A percentile compares a stretch with the other conserved stretches of the same genome.
Conservation (phyloP, 306 rosid genomes). For the Begonia peltatifolia region DNA sequence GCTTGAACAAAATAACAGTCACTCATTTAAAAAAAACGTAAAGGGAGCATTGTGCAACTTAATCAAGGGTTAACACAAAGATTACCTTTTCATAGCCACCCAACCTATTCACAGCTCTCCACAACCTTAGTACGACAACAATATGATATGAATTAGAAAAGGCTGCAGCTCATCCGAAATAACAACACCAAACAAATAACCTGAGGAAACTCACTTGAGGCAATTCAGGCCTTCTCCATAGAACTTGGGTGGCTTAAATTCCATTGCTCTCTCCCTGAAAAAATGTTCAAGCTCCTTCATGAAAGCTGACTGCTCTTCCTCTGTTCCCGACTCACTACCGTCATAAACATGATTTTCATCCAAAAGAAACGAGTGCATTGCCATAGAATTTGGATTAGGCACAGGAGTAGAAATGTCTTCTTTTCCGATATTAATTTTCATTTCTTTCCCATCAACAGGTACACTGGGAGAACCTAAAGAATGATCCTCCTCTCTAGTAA, state of each 20-base stretch:
- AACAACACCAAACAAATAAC: neutral
- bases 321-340: slow-evolving; percentile 86
- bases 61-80: no score
- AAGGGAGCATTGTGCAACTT: no score
- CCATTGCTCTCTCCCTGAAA: slow-evolving; percentile 85
- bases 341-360: slow-evolving; percentile 29
- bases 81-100: slow-evolving; percentile 99
- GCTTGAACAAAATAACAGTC: no score
- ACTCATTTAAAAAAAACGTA: no score
- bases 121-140: slow-evolving; percentile 46
- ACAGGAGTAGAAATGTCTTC: slow-evolving; percentile 19
- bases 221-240: slow-evolving; percentile 92
- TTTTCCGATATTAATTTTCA: slow-evolving; percentile 32
- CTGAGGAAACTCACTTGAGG: slow-evolving; percentile 61
- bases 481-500: no score
- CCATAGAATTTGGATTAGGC: slow-evolving; percentile 37
- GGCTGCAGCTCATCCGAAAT: neutral
- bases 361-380: slow-evolving; percentile 34
- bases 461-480: no score
- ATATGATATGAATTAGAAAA: neutral
- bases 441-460: slow-evolving; percentile 16
- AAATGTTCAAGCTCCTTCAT: slow-evolving; percentile 78
- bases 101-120: slow-evolving; percentile 86
- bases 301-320: slow-evolving; percentile 76
- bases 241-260: slow-evolving; percentile 91